Base-by-base conservation (phyloP, 2,329 filamentous ascomycete genomes). In the Ceratocystis lukuohia region DNA sequence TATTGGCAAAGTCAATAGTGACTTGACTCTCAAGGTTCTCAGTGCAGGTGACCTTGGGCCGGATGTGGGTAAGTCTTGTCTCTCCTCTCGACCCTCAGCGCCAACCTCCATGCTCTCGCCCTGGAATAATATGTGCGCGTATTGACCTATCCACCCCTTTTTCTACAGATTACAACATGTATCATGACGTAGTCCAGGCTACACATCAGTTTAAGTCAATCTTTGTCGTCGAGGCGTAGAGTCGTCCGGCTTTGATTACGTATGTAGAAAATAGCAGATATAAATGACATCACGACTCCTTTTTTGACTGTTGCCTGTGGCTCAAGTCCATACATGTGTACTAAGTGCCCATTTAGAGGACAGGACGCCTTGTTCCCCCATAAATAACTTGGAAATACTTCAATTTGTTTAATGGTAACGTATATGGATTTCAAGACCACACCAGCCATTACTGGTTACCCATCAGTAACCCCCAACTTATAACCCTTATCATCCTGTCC, bases 121-220 rank as follows among this genome's bases (percentile, higher is more conserved):
- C 28, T 30, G 61, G 53, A 59, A 37, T 57, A 50, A 57, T 4
- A 37, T 17, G 48, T 45, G 2, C 20, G 8, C 25, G 50, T n/a
- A n/a, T 46, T 8, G 63, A 8, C 25, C 33, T 41, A 1, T 46
- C 6, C 25, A 7, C 20, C 41, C 37, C 1, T 5, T 33, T 59
- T 57, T 53, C 5, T 25, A 30, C 50, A 93, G 91, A 96, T 76
- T 89, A 88, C 75, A 81, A 80, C 65, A 82, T 90, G 44, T 88
- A 86, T 68, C 85, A 89, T 67, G 84, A 87, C 0, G 66, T 67
- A 8, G 88, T 96, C 2, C 89, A 96, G 67, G 87, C 85, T 45
- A 94, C 91, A 44, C 92, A 96, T 76, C 83, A 86, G 62, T 84
- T 91, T 74, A 89, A 88, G 72, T 80, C 85, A 69, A 87, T 97